These are phyloP conservation scores for Ligustrum vulgare DNA, from an alignment of 257 asterid genomes.

Conservation along the genomic window DNA sequence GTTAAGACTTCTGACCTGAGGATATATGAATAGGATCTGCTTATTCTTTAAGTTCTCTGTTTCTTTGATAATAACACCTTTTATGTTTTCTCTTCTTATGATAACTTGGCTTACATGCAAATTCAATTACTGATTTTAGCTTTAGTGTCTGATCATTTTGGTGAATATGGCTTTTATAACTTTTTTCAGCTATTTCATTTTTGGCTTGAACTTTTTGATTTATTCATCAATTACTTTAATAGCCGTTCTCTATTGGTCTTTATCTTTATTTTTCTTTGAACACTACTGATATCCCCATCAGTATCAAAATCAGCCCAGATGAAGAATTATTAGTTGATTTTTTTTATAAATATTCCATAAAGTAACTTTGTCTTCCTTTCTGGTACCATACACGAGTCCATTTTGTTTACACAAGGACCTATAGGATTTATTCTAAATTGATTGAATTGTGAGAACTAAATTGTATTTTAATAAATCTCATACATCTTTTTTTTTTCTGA, in stretches of 20 bases:
- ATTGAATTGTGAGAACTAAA: background rate
- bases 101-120: background rate
- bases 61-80: background rate
- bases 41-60: background rate
- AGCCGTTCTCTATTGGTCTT: conserved; percentile 1
- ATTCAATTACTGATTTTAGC: background rate
- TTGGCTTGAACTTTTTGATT: background rate
- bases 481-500: background rate
- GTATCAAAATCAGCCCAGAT: background rate
- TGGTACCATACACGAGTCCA: background rate
- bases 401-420: background rate
- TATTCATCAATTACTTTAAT: background rate
- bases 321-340: background rate
- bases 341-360: background rate
- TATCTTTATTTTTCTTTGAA: background rate
- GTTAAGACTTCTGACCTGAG: background rate
- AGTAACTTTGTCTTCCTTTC: background rate
- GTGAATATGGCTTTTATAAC: background rate
- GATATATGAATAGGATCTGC: conserved; percentile 13
- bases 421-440: background rate
- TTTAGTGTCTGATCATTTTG: background rate
- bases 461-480: background rate
- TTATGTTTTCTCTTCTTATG: conserved; percentile 11
- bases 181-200: background rate
- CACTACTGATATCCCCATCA: background rate